phyloP scores from a whole-genome alignment of 2,329 filamentous ascomycete species.

The Colletotrichum scovillei region DNA sequence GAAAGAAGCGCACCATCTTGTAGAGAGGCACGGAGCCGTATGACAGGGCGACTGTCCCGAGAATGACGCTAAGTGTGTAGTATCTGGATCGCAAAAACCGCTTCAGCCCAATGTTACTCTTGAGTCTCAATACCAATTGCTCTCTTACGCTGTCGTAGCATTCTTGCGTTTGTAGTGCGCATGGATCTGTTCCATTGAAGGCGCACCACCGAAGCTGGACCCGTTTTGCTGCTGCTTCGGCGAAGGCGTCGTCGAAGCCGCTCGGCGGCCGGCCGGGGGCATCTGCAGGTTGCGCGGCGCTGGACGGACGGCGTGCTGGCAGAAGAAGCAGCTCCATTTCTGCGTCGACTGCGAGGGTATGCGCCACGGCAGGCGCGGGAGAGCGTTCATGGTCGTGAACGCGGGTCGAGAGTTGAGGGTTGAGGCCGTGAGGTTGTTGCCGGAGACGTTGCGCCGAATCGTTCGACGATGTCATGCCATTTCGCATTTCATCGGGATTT shows the following conservation, averaged over 20 bases:
- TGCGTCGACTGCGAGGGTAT: constrained; percentile 41
- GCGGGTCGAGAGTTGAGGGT: background rate
- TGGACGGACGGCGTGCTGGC: constrained; percentile 45
- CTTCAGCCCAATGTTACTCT: constrained; percentile 36
- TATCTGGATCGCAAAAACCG: constrained; percentile 57
- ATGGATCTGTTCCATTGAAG: constrained; percentile 71
- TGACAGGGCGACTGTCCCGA: constrained; percentile 82
- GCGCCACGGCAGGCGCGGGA: constrained; percentile 50
- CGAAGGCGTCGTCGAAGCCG: constrained; percentile 44
- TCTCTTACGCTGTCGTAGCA: constrained; percentile 61
- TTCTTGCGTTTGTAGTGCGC: constrained; percentile 76
- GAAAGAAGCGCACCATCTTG: constrained; percentile 73
- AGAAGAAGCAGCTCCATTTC: constrained; percentile 52
- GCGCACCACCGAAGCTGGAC: constrained; percentile 36
- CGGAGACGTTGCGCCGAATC: background rate
- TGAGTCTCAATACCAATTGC: background rate
- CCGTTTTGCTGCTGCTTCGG: constrained; percentile 41
- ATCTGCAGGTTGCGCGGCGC: constrained; percentile 38
- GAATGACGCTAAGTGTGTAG: constrained; percentile 81
- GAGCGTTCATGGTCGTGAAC: constrained; percentile 50
- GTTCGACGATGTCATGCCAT: constrained; percentile 12
- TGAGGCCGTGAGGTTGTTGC: background rate
- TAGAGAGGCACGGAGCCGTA: constrained; percentile 89
- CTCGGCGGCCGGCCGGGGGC: constrained; percentile 39
- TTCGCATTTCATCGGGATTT: constrained; percentile 18